A percentile compares a stretch with the other conserved stretches of the same genome.
Conservation (phyloP, 208 protist species). For the Tritrichomonas musculus region DNA sequence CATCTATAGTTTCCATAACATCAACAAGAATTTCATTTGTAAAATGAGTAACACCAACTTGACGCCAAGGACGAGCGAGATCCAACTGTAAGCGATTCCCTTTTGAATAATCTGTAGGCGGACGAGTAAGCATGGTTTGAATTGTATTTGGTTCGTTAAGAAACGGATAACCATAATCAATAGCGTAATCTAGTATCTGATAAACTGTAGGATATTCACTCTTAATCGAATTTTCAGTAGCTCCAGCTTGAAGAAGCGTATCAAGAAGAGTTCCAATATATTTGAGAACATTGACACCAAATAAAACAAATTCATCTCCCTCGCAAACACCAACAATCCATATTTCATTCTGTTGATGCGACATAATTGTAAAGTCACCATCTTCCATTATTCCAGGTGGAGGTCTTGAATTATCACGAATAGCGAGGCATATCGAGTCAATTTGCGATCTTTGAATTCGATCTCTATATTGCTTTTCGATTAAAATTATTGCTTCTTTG, state of each 20-base stretch:
- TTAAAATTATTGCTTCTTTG: slow-evolving; percentile 4
- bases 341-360: background rate
- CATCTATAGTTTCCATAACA: background rate
- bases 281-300: background rate
- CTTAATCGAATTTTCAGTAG: background rate
- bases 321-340: slow-evolving; percentile 28
- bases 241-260: background rate
- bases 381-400: background rate
- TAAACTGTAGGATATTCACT: slow-evolving; percentile 9
- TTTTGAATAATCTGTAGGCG: background rate
- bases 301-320: background rate
- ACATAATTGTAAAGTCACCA: background rate
- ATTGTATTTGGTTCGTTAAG: background rate
- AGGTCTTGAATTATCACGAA: background rate
- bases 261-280: background rate
- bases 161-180: slow-evolving; percentile 5
- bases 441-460: background rate
- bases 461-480: slow-evolving; percentile 9
- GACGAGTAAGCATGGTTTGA: background rate
- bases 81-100: background rate
- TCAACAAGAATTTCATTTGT: background rate
- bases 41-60: background rate
- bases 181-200: slow-evolving; percentile 3
- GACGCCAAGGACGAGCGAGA: background rate
- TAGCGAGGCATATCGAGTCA: background rate